A percentile compares a stretch with the other conserved stretches of the same genome.
phyloP scores from a whole-genome alignment of 768 basidiomycete species.

The Hydnomerulius pinastri region DNA sequence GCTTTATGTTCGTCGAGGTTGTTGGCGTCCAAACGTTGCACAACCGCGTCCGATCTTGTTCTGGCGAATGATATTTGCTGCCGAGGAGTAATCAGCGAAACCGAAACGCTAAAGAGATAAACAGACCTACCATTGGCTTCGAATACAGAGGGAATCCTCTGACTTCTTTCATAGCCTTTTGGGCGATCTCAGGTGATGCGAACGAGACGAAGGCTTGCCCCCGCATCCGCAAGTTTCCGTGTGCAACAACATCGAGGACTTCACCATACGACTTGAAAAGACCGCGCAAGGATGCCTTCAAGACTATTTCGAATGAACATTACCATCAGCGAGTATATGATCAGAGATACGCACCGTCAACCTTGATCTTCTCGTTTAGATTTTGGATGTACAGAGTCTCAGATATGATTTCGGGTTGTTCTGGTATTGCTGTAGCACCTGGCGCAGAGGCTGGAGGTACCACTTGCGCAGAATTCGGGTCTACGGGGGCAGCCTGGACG shows the following conservation, averaged over 20 bases:
- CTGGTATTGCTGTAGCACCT: slow-evolving; percentile 15
- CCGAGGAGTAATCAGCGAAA: slow-evolving; percentile 1
- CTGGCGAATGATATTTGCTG: slow-evolving; percentile 96
- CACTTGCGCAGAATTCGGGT: slow-evolving; percentile 29
- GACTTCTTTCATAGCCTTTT: slow-evolving; percentile 90
- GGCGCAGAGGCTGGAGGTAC: slow-evolving; percentile 19
- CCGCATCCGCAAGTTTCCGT: slow-evolving; percentile 93
- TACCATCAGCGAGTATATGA: slow-evolving; percentile 5
- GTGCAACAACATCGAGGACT: slow-evolving; percentile 94
- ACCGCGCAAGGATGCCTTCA: slow-evolving; percentile 84
- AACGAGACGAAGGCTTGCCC: slow-evolving; percentile 99
- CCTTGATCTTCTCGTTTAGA: slow-evolving; percentile 91
- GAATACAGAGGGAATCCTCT: slow-evolving; percentile 93
- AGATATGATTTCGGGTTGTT: slow-evolving; percentile 51
- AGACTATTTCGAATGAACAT: slow-evolving; percentile 48
- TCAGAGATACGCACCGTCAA: slow-evolving; percentile 52
- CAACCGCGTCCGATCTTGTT: slow-evolving; percentile 87
- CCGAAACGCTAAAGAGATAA: neutral
- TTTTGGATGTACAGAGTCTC: slow-evolving; percentile 97
- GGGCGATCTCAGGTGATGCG: slow-evolving; percentile 75
- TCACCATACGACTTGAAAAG: slow-evolving; percentile 94
- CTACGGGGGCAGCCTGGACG: slow-evolving; percentile 33
- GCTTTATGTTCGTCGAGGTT: slow-evolving; percentile 77
- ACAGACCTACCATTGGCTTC: slow-evolving; percentile 82
- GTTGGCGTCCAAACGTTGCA: slow-evolving; percentile 69